A percentile compares a stretch with the other conserved stretches of the same genome.
These are phyloP conservation scores for Microbotryomycetes sp. DNA, from an alignment of 1,284 basidiomycete species.

Conservation along the genomic window DNA sequence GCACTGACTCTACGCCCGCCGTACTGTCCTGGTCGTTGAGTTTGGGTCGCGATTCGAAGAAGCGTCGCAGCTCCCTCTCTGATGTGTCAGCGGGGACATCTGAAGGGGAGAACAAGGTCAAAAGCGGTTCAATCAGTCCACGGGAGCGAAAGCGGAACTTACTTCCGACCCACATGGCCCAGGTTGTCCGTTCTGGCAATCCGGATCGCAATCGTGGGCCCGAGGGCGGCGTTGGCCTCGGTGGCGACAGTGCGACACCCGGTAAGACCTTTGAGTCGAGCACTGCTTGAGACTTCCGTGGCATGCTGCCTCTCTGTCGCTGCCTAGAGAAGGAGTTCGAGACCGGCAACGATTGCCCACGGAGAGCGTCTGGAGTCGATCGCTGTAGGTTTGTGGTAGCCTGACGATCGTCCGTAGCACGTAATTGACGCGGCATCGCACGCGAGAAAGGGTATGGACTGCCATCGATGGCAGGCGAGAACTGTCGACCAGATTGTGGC, in stretches of 20 bases:
- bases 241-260: too few relatives aligned
- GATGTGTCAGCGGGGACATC: slow-evolving; percentile 1
- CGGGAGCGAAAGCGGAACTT: not conserved
- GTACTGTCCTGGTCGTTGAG: not conserved
- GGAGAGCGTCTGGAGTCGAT: too few relatives aligned
- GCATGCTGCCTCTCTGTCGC: too few relatives aligned
- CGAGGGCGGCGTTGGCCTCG: not conserved
- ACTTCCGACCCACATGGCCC: not conserved
- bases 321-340: too few relatives aligned
- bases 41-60: not conserved
- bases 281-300: too few relatives aligned
- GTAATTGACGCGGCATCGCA: too few relatives aligned
- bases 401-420: too few relatives aligned
- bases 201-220: not conserved
- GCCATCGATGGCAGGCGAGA: too few relatives aligned
- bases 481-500: not conserved
- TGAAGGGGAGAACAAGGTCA: not conserved
- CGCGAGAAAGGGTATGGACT: too few relatives aligned
- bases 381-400: too few relatives aligned
- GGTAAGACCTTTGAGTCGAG: too few relatives aligned
- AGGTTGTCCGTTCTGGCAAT: not conserved
- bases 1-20: not conserved
- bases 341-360: too few relatives aligned
- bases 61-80: not conserved
- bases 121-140: not conserved